Conservation (phyloP, 495 filamentous ascomycete genomes). For the Penicillium mononematosum region DNA sequence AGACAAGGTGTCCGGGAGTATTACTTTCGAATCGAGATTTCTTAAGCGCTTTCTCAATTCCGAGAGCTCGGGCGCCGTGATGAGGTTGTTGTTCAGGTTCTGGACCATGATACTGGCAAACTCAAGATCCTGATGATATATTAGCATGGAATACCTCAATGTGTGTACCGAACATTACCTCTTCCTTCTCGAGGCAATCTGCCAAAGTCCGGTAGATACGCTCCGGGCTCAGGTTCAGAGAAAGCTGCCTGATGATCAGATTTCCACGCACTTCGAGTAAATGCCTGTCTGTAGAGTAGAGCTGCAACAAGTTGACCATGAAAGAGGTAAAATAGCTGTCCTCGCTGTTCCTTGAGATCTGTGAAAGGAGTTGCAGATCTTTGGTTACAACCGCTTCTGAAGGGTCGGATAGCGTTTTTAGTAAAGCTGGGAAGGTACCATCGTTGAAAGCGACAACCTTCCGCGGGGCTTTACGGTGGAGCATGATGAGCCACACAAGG, state of each 20-base stretch:
- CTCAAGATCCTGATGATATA: slow-evolving; percentile 67
- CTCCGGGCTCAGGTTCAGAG: slow-evolving; percentile 86
- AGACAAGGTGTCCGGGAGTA: background rate
- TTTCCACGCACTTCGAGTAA: slow-evolving; percentile 92
- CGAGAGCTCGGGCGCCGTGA: slow-evolving; percentile 91
- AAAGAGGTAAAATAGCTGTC: slow-evolving; percentile 97
- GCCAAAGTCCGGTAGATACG: slow-evolving; percentile 95
- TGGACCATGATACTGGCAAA: slow-evolving; percentile 99
- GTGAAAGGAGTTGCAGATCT: slow-evolving; percentile 89
- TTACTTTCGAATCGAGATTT: slow-evolving; percentile 82
- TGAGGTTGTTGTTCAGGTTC: slow-evolving; percentile 98
- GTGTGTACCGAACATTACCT: slow-evolving; percentile 39
- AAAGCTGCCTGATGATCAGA: slow-evolving; percentile 93
- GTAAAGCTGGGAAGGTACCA: slow-evolving; percentile 90
- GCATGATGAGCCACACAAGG: slow-evolving; percentile 94
- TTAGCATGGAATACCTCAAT: slow-evolving; percentile 13
- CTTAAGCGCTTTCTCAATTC: slow-evolving; percentile 87
- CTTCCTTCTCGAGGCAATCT: slow-evolving; percentile 96
- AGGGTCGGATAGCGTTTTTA: slow-evolving; percentile 95
- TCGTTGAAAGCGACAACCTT: slow-evolving; percentile 96
- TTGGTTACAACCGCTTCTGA: slow-evolving; percentile 94
- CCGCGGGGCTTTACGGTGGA: slow-evolving; percentile 89
- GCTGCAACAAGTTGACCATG: slow-evolving; percentile 93
- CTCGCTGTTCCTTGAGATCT: slow-evolving; percentile 94
- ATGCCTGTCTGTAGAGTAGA: slow-evolving; percentile 90